Evolutionary conservation across 2,329 filamentous ascomycete genomes (phyloP), one percentile per base, ranked within the genome.

Genomic region (Pestalotiopsis sp.): DNA sequence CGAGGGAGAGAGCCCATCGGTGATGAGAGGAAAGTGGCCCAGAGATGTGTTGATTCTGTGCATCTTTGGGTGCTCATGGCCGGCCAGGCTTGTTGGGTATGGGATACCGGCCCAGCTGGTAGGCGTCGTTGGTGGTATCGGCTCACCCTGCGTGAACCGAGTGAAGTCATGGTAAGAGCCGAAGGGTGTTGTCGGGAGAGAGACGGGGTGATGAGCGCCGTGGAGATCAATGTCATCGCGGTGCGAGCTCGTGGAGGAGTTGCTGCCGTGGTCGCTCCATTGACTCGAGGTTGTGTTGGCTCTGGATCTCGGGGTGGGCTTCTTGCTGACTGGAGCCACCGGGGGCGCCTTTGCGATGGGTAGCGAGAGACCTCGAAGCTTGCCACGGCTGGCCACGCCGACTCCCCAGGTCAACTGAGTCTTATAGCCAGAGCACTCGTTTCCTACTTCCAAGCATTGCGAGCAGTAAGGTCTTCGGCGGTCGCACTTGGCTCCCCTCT

Each of bases 371-470:
- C 95, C 95, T 71, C 95, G 90, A 71, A 98, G 90, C 85, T 98
- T 98, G 78, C 95, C 95, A 76, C 95, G 91, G 82, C 95, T 98
- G 68, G 95, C 95, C 69, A 98, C 95, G 65, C 95, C 95, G 62
- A 98, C 93, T 57, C 94, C 94, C 95, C 95, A 98, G 61, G 95
- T 98, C 81, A 98, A 86, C 75, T 95, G 95, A 17, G 95, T 98
- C 83, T 97, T 97, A 86, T 98, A 98, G 69, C 95, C 95, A 36
- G 93, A 94, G 83, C 95, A 98, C 78, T 97, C 94, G 79, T 94
- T 94, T 72, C 94, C 95, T 72, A 94, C 87, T 75, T 97, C 93
- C 71, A 98, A 88, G 80, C 95, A 99, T 82, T 94, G 95, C 59
- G 94, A 94, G 83, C 96, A 98, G 82, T 98, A 98, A 9, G 95